Conservation (phyloP, 2,329 filamentous ascomycete species). For the Pestalotiopsis sp. region DNA sequence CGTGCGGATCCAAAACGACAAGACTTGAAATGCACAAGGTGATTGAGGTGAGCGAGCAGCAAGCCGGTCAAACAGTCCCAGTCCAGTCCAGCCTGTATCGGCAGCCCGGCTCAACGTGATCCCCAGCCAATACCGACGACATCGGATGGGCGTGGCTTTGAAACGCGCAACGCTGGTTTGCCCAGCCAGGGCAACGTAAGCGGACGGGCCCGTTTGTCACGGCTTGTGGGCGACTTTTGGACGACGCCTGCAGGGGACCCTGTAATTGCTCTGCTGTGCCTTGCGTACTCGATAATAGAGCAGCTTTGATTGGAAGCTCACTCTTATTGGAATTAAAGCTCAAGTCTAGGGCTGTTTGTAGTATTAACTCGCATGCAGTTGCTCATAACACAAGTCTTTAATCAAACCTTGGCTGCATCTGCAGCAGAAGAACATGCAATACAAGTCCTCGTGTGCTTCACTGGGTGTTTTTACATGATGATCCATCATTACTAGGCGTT, state of each 20-base stretch:
- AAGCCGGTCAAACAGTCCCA: background rate
- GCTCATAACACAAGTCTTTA: background rate
- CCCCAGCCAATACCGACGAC: conserved; percentile 10
- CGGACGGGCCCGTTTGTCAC: background rate
- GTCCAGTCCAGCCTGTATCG: conserved; percentile 3
- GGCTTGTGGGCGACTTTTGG: conserved; percentile 3
- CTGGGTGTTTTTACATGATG: background rate
- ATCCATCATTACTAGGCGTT: background rate
- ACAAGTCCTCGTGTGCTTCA: background rate
- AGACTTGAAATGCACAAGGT: background rate
- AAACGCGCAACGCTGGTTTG: conserved; percentile 8
- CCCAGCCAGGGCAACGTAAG: conserved; percentile 11
- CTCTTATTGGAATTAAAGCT: background rate
- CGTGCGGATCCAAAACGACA: background rate
- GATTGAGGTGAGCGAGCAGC: background rate
- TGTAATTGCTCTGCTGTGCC: background rate
- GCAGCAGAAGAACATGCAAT: background rate
- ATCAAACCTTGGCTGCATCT: background rate
- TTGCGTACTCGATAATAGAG: background rate
- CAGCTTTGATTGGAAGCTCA: background rate
- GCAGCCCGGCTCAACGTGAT: conserved; percentile 3
- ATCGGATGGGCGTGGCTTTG: conserved; percentile 11
- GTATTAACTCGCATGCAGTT: no score
- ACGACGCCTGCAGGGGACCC: background rate
- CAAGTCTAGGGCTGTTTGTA: background rate